phyloP scores from a whole-genome alignment of 208 protist genomes.

The Herpetomonas tarakana region DNA sequence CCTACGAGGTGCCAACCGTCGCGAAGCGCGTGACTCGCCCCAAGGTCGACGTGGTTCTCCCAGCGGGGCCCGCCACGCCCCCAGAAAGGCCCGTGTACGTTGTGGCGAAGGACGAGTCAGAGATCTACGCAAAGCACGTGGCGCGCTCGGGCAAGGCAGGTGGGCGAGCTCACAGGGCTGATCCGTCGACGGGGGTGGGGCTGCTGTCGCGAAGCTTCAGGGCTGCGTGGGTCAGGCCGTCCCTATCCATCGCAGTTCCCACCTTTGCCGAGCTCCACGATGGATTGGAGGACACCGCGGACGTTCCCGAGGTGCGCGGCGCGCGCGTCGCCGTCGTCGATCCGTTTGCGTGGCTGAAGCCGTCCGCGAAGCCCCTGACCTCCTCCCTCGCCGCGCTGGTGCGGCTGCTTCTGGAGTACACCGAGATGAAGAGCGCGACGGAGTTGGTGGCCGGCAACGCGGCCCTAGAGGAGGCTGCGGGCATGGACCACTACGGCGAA shows the following conservation, averaged over 20 bases:
- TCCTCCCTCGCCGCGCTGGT: conserved; percentile 53
- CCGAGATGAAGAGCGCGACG: conserved; percentile 7
- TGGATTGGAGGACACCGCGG: conserved; percentile 31
- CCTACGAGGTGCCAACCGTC: conserved; percentile 59
- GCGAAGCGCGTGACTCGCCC: conserved; percentile 8
- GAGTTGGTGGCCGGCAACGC: background rate
- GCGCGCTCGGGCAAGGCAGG: conserved; percentile 16
- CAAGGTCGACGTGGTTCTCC: conserved; percentile 2
- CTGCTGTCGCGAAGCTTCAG: conserved; percentile 63
- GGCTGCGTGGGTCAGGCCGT: conserved; percentile 35
- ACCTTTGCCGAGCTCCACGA: conserved; percentile 70
- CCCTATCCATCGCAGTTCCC: conserved; percentile 43
- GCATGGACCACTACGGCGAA: conserved; percentile 11
- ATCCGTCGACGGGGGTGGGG: conserved; percentile 23
- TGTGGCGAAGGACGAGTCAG: conserved; percentile 22
- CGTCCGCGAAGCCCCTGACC: conserved; percentile 40
- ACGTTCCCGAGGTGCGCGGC: conserved; percentile 60
- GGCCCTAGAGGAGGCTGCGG: background rate
- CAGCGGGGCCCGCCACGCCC: background rate
- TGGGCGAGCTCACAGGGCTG: conserved; percentile 6
- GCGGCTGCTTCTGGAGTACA: conserved; percentile 26
- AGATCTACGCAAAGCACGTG: conserved; percentile 19
- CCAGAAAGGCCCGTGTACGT: conserved; percentile 20
- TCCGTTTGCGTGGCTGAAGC: conserved; percentile 60
- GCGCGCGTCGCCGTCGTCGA: conserved; percentile 23